phyloP scores from a whole-genome alignment of 805 yeast genomes.

The Ogataea siamensis region DNA sequence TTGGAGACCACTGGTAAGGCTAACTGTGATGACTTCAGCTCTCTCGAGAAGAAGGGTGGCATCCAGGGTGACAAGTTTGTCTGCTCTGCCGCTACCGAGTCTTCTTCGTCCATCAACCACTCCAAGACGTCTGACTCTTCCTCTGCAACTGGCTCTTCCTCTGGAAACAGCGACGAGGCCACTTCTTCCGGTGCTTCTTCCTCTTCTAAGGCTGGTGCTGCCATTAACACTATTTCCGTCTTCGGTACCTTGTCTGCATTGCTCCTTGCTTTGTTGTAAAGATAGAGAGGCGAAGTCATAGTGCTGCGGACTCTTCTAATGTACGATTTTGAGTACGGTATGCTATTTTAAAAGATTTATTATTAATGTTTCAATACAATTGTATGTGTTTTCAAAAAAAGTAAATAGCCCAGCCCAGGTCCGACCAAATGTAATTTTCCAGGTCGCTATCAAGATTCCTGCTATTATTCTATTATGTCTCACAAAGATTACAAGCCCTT shows the following conservation, averaged over 20 bases:
- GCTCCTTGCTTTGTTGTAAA: slow-evolving; percentile 50
- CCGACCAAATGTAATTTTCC: no score
- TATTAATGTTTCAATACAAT: slow-evolving; percentile 7
- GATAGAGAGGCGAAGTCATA: neutral
- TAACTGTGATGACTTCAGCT: slow-evolving; percentile 76
- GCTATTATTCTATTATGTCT: neutral
- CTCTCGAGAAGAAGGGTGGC: slow-evolving; percentile 71
- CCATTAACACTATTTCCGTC: slow-evolving; percentile 38
- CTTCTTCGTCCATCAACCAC: slow-evolving; percentile 25
- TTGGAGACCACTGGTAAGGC: slow-evolving; percentile 74
- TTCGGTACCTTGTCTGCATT: slow-evolving; percentile 50
- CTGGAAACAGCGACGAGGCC: slow-evolving; percentile 39
- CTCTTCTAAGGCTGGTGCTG: slow-evolving; percentile 30
- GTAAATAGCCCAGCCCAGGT: no score
- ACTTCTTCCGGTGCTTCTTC: slow-evolving; percentile 34
- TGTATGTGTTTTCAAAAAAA: slow-evolving; percentile 5
- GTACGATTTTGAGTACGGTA: slow-evolving; percentile 7
- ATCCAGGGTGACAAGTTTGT: slow-evolving; percentile 91
- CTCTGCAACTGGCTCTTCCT: slow-evolving; percentile 22
- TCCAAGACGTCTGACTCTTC: slow-evolving; percentile 36
- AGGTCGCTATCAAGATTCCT: no score
- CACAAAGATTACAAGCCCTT: slow-evolving; percentile 64
- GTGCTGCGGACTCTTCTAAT: neutral
- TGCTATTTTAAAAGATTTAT: slow-evolving; percentile 8
- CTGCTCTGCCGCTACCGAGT: slow-evolving; percentile 50